Base-by-base conservation (phyloP, 768 basidiomycete genomes). In the Lactarius deliciosus region DNA sequence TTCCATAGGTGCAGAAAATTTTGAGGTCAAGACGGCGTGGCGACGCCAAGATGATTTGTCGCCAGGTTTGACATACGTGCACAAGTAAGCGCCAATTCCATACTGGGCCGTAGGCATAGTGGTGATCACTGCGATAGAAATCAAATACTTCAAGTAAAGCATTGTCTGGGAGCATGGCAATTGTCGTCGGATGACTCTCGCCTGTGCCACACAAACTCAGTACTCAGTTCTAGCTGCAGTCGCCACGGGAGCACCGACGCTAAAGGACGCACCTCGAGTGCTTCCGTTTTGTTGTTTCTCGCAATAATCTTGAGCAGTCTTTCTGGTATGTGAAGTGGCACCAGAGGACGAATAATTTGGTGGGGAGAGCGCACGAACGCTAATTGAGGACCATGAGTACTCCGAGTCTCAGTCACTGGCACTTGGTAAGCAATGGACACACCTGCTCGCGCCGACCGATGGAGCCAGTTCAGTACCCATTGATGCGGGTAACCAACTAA, bases 21-120 rank as follows among this genome's bases (percentile, higher is more conserved):
- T 50, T 22, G 47, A 50, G 47, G 10, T 50, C 22, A 11, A 50
- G 47, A 50, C 47, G 47, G 22, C 13, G n/a, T 50, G 47, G 47
- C 13, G 47, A 50, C 22, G 22, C 47, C 2, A 50, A 50, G 5
- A 25, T 2, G 13, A 50, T 4, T 50, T 50, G 47, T 15, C 47
- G 47, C 47, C 47, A 50, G 2, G 22, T 50, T 22, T 6, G 47
- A 22, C 47, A 50, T 25, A 50, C 47, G n/a, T 25, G 47, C 2
- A 15, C 22, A 11, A 50, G 47, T 25, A 50, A 11, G 47, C 25
- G 22, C 47, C 47, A 50, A 13, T 50, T 50, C 47, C 47, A 50
- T 13, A 25, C 47, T 0, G 3, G 5, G 40, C 5, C 13, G 13
- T 0, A 2, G 11, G 0, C 0, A 11, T n/a, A 10, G n/a, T 22